phyloP scores from a whole-genome alignment of 2,329 filamentous ascomycete genomes.

The Fusarium xyrophilum region DNA sequence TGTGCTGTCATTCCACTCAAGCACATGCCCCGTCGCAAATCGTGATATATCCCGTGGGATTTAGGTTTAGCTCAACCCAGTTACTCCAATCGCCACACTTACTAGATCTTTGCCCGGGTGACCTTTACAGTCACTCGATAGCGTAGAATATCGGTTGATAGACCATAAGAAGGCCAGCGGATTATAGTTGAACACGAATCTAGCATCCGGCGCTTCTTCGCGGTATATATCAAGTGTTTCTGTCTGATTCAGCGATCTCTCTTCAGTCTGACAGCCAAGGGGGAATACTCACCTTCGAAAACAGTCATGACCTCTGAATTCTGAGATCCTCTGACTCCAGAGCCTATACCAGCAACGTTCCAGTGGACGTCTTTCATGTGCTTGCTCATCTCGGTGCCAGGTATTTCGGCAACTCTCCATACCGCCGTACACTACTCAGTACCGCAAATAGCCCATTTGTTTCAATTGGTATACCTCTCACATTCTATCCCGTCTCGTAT shows the following conservation, averaged over 20 bases:
- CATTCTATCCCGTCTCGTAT: conserved; percentile 17
- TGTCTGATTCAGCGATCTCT: no score
- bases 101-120: conserved; percentile 1
- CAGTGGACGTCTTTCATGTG: neutral
- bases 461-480: accelerated
- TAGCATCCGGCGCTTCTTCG: neutral
- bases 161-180: conserved; percentile 7
- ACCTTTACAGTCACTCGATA: neutral
- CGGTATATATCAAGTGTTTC: conserved; percentile 12
- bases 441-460: accelerated
- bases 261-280: accelerated
- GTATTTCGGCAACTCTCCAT: conserved; percentile 3
- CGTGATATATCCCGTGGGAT: neutral
- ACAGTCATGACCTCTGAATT: neutral
- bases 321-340: conserved; percentile 3
- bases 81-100: neutral
- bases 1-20: neutral
- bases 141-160: neutral
- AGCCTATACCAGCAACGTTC: conserved; percentile 4
- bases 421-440: neutral
- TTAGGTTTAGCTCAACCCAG: accelerated
- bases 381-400: neutral
- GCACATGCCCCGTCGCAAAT: neutral
- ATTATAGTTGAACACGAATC: conserved; percentile 14
- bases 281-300: neutral